Percentiles rank a stretch among this genome's conserved stretches.
Evolutionary conservation across 1,284 basidiomycete species (phyloP).

Genomic region (Papiliotrema nemorosa): DNA sequence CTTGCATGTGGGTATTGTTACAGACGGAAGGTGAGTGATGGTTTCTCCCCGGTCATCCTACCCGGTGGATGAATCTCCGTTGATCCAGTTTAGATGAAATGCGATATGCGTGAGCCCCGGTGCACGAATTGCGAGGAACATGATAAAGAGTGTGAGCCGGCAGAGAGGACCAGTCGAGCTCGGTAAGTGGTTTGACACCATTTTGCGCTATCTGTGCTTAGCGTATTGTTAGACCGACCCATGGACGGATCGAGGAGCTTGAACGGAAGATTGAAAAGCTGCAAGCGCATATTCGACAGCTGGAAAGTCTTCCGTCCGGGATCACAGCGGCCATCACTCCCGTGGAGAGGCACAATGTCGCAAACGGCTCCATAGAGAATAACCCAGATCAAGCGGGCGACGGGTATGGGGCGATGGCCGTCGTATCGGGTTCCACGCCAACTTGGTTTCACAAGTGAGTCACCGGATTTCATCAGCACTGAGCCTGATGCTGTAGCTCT

Average conservation of each 20-base stretch:
- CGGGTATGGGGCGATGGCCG: too few species aligned
- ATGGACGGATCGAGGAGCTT: constrained; percentile 20
- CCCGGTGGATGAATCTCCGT: background rate
- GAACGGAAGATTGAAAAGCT: constrained; percentile 12
- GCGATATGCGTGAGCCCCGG: constrained; percentile 14
- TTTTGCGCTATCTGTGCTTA: background rate
- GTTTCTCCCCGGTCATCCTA: background rate
- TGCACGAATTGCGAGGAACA: constrained; percentile 18
- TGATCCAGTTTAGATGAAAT: constrained; percentile 19
- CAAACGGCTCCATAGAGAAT: too few species aligned
- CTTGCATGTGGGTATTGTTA: constrained; percentile 20
- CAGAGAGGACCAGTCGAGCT: constrained; percentile 7
- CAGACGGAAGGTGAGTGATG: constrained; percentile 16
- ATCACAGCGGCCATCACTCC: too few species aligned
- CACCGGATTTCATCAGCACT: too few species aligned
- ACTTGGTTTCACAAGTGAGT: too few species aligned
- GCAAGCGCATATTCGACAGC: background rate
- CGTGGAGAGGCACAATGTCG: too few species aligned
- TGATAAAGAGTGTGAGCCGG: constrained; percentile 14
- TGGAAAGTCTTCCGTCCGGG: too few species aligned
- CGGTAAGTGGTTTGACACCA: background rate
- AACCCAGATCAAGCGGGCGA: too few species aligned
- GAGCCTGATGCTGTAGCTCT: background rate
- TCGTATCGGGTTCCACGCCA: too few species aligned
- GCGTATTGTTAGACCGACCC: constrained; percentile 15